Evolutionary conservation across 225 moss, liverwort and hornwort species (phyloP), one percentile per base, ranked within the genome.

Genomic region (Straminergon stramineum): DNA sequence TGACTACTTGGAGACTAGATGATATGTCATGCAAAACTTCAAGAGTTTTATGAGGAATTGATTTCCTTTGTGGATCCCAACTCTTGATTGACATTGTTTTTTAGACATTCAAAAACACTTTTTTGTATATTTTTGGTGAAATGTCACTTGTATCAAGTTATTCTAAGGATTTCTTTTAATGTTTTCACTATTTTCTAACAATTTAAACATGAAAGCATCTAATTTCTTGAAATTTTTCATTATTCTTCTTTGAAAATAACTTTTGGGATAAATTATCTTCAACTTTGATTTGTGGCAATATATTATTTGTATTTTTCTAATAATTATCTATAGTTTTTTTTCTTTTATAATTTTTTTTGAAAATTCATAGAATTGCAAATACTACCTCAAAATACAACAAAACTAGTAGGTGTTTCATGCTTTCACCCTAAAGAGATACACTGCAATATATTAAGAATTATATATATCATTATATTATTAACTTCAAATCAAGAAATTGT

Each of bases 241-340:
- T 18, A 75, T 2, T 2, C 19, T 13, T 39, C 2, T 13, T 75
- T 31, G 0, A 45, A 0, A 2, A 11, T 6, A 48, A 75, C 0
- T 48, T 30, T 48, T 11, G 5, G 6, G 0, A 30, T 45, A 27
- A 8, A 43, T 3, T 8, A 4, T 23, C 2, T 24, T 3, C 5
- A 5, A 41, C 41, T 5, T 27, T 1, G 0, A 71, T 43, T 73
- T 43, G 8, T 3, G 0, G 2, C 0, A 48, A 11, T 30, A 6
- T 0, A 17, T 45, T 48, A 75, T 31, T 51, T 75, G 1, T 30
- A 31, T 2, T 31, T 0, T 18, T 74, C 17, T 17, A 28, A 0
- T 17, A 45, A 43, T 28, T 28, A 2, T 17, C 3, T 0, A 3
- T 0, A 3, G 16, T 43, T 73, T 10, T 2, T 28, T 69, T 69